phyloP scores from a whole-genome alignment of 2,329 filamentous ascomycete species.

The Emmonsiellopsis sp. region DNA sequence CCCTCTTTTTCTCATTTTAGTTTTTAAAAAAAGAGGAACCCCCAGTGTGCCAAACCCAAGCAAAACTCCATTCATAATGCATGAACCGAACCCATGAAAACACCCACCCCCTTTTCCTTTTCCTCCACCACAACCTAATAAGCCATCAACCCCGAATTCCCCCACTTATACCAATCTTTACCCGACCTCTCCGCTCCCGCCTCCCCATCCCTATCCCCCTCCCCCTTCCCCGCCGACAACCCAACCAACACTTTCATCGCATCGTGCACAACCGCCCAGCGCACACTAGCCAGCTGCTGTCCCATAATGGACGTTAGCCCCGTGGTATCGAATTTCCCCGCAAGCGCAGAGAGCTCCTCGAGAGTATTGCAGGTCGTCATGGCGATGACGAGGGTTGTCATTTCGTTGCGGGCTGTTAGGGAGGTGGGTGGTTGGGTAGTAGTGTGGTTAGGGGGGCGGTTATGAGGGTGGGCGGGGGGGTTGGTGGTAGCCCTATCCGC shows the following conservation, averaged over 20 bases:
- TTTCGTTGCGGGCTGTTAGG: conserved; percentile 32
- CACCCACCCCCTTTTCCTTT: no score
- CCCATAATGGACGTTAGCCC: conserved; percentile 49
- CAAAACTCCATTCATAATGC: no score
- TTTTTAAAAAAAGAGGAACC: no score
- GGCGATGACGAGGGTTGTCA: conserved; percentile 25
- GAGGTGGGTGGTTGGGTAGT: conserved; percentile 1
- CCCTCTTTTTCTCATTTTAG: no score
- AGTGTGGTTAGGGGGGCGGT: background rate
- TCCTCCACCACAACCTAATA: no score
- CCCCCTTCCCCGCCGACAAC: conserved; percentile 8
- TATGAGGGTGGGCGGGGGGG: conserved; percentile 26
- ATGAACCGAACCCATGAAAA: no score
- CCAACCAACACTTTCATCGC: conserved; percentile 47
- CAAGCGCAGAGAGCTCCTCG: conserved; percentile 26
- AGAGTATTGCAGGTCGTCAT: conserved; percentile 27
- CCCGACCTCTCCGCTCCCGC: no score
- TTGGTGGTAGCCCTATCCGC: conserved; percentile 35
- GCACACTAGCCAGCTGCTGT: conserved; percentile 45
- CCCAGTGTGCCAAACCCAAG: no score
- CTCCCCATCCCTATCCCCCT: background rate
- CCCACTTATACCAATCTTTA: no score
- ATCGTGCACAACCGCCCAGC: conserved; percentile 56
- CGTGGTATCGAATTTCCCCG: conserved; percentile 42
- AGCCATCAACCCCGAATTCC: no score